Percentiles rank a stretch among this genome's conserved stretches.
These are phyloP conservation scores for Mycena rebaudengoi DNA, from an alignment of 768 basidiomycete species.

Conservation along the genomic window DNA sequence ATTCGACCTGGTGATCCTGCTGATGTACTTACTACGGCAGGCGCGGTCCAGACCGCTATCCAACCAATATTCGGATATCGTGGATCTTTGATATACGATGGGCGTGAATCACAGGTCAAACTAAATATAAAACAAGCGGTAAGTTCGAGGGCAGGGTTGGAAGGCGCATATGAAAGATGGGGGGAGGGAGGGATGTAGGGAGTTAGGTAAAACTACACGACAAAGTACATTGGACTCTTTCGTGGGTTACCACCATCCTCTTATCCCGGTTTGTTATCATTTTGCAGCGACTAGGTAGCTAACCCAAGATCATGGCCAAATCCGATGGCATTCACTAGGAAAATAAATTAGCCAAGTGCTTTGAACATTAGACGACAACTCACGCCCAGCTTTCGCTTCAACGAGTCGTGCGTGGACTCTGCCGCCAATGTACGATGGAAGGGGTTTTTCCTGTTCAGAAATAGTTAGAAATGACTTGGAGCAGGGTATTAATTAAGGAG, in stretches of 20 bases:
- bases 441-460: slow-evolving; percentile 1
- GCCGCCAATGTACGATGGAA: slow-evolving; percentile 14
- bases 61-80: too few species aligned
- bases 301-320: slow-evolving; percentile 3
- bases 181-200: too few species aligned
- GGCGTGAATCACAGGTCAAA: too few species aligned
- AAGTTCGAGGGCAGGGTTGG: too few species aligned
- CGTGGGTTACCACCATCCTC: background rate
- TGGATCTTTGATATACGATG: too few species aligned
- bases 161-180: too few species aligned
- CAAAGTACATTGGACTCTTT: background rate
- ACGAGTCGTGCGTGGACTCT: slow-evolving; percentile 11
- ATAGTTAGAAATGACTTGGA: slow-evolving; percentile 1
- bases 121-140: too few species aligned
- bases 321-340: slow-evolving; percentile 10
- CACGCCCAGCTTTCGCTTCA: slow-evolving; percentile 10
- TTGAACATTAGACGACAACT: slow-evolving; percentile 4
- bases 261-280: background rate
- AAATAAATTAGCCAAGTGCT: background rate
- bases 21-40: too few species aligned
- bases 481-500: background rate
- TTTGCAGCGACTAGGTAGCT: background rate
- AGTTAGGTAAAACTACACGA: background rate
- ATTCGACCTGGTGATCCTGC: too few species aligned
- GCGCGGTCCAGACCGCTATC: too few species aligned